Conservation (phyloP, 306 rosid genomes). For the Cicer pinnatifidum region DNA sequence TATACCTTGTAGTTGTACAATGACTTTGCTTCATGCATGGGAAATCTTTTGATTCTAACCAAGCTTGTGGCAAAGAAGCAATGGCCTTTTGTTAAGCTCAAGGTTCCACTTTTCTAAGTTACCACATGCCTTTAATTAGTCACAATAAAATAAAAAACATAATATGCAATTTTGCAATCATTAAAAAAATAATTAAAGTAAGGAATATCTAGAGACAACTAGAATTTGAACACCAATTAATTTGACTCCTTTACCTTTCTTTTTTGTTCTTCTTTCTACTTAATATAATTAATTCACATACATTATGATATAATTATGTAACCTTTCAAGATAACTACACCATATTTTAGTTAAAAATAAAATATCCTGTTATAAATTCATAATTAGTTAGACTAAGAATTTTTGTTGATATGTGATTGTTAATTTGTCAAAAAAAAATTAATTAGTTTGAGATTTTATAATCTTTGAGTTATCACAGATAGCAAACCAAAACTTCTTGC, state of each 20-base stretch:
- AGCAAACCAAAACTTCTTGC: slow-evolving; percentile 88
- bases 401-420: slow-evolving; percentile 1
- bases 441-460: slow-evolving; percentile 13
- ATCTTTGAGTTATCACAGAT: slow-evolving; percentile 53
- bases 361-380: too few relatives aligned
- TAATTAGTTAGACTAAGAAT: neutral
- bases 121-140: slow-evolving; percentile 40
- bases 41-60: slow-evolving; percentile 55
- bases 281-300: neutral
- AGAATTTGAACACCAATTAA: slow-evolving; percentile 20
- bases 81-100: slow-evolving; percentile 69
- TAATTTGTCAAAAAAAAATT: slow-evolving; percentile 17
- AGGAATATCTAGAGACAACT: slow-evolving; percentile 20
- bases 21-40: slow-evolving; percentile 48
- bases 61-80: slow-evolving; percentile 43
- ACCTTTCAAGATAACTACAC: neutral
- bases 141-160: neutral
- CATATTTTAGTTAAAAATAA: neutral
- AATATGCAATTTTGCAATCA: slow-evolving; percentile 39
- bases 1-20: slow-evolving; percentile 29
- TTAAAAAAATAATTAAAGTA: slow-evolving; percentile 17
- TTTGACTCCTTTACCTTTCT: slow-evolving; percentile 44
- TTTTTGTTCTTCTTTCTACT: slow-evolving; percentile 35
- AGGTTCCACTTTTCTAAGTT: slow-evolving; percentile 59
- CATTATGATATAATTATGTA: neutral